Evolutionary conservation across 352 stramenopile species (phyloP), one percentile per base, ranked within the genome.

Genomic region (Globisporangium spiculum): DNA sequence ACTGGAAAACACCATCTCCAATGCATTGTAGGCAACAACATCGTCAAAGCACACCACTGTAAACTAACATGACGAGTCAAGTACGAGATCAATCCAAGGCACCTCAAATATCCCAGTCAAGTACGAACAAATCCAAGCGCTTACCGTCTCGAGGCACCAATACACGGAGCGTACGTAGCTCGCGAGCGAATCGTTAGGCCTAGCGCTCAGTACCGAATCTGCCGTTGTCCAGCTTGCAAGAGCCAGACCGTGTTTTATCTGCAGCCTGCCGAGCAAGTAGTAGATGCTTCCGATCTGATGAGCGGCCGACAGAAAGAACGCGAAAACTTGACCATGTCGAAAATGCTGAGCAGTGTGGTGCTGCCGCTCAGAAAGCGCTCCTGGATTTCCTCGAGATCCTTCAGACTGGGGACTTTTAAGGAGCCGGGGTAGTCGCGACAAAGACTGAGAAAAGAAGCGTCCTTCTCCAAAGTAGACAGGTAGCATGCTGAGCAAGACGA

Each of bases 311-410:
- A 59, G 26, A 4, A 4, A 59, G 7, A 59, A 59, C 26, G 53
- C 53, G 53, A 59, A 24, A 41, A 59, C 53, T 59, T 59, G 53
- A 6, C 14, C 53, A 59, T 59, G 26, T 38, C 26, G 5, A 59
- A 59, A 12, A 59, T n/a, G 7, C 53, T 41, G 22, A 59, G 53
- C 4, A 59, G 53, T 4, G 26, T 26, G 12, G 53, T 59, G 53
- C 26, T 59, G 10, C 53, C 53, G n/a, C 53, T 59, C 2, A 59
- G 14, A 24, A 59, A 59, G 4, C 26, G 53, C 53, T 59, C 53
- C 53, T 59, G 53, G 53, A 59, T 59, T 59, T 59, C 26, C 30
- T 59, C 53, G 53, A 59, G 53, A 10, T 59, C 53, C 53, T 24
- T 5, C 53, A 41, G 26, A 10, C 53, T 59, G 53, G 1, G 53